A percentile compares a stretch with the other conserved stretches of the same genome.
Conservation (phyloP, 2,329 filamentous ascomycete species). For the Diaporthe helianthi region DNA sequence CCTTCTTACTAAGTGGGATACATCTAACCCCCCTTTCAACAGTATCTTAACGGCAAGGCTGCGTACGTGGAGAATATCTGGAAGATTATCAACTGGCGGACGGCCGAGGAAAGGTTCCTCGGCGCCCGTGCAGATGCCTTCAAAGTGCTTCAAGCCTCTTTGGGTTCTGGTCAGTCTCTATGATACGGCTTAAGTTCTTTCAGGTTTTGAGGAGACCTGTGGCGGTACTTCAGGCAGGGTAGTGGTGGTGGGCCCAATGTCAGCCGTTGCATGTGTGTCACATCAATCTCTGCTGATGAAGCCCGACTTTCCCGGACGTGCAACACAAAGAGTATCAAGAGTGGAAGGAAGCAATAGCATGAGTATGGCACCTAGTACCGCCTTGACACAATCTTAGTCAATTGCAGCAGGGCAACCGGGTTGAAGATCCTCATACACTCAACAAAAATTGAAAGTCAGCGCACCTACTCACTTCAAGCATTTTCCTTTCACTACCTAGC, state of each 20-base stretch:
- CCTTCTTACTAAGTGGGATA: too few relatives aligned
- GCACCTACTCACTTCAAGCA: too few relatives aligned
- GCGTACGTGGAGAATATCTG: conserved; percentile 79
- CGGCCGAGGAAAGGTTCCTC: conserved; percentile 67
- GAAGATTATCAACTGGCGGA: conserved; percentile 81
- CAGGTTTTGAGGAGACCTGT: neutral
- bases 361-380: too few relatives aligned
- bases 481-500: too few relatives aligned
- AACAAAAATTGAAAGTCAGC: too few relatives aligned
- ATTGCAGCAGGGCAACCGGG: too few relatives aligned
- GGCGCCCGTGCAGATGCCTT: conserved; percentile 56
- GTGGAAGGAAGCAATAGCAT: too few relatives aligned
- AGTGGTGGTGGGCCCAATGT: neutral
- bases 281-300: too few relatives aligned
- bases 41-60: conserved; percentile 79
- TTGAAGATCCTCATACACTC: too few relatives aligned
- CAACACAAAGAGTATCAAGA: neutral
- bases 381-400: too few relatives aligned
- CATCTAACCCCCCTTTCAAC: conserved; percentile 43
- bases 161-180: neutral
- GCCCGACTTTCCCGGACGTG: neutral
- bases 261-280: neutral
- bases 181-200: neutral
- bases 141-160: conserved; percentile 38
- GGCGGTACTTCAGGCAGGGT: neutral